phyloP scores from a whole-genome alignment of 768 basidiomycete species.

The Crucibulum laeve region DNA sequence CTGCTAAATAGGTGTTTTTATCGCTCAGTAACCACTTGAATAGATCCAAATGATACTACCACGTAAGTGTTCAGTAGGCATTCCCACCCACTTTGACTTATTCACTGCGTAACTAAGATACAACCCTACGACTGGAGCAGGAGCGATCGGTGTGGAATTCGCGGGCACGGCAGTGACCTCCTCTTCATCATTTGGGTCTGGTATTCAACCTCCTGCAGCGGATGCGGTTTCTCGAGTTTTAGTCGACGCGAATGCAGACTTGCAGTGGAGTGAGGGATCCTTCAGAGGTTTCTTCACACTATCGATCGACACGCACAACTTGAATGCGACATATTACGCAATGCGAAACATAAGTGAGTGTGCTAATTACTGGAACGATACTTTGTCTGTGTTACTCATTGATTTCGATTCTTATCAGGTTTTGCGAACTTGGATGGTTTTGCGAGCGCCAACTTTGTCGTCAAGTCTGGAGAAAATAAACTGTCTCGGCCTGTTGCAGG shows the following conservation, averaged over 20 bases:
- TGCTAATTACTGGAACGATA: neutral
- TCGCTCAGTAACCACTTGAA: neutral
- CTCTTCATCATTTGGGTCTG: conserved; percentile 38
- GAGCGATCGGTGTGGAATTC: conserved; percentile 56
- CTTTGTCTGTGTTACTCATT: neutral
- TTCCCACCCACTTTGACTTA: neutral
- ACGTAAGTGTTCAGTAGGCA: conserved; percentile 27
- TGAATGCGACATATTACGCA: conserved; percentile 51
- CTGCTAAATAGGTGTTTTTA: neutral
- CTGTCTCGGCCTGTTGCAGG: conserved; percentile 45
- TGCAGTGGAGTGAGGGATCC: conserved; percentile 60
- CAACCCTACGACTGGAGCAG: conserved; percentile 40
- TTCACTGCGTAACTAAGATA: conserved; percentile 26
- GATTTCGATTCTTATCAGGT: conserved; percentile 14
- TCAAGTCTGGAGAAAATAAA: conserved; percentile 40
- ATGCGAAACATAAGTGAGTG: conserved; percentile 44
- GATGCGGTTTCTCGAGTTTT: conserved; percentile 30
- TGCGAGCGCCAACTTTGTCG: conserved; percentile 36
- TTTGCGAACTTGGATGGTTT: conserved; percentile 41
- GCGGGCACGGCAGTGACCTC: conserved; percentile 60
- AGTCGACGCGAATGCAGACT: conserved; percentile 38
- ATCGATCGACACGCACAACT: conserved; percentile 35
- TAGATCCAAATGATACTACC: conserved; percentile 46
- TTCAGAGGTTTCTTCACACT: conserved; percentile 59
- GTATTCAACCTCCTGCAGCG: conserved; percentile 31